These are phyloP conservation scores for Starmerella powellii DNA, from an alignment of 805 yeast genomes.

Conservation along the genomic window DNA sequence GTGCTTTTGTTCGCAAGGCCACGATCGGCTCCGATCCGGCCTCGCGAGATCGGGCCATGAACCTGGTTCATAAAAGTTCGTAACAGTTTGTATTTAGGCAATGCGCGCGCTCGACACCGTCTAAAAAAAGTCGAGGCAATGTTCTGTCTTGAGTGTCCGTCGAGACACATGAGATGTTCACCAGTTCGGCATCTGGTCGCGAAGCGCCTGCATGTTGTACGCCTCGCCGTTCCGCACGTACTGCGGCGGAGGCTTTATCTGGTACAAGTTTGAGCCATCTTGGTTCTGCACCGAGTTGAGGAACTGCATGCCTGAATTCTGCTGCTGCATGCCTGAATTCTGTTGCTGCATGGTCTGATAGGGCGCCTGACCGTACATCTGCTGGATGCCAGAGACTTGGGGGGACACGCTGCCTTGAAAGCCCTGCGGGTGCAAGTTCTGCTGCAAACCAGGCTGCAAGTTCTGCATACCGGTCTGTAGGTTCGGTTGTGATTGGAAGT, in stretches of 20 bases:
- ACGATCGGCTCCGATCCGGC: no score
- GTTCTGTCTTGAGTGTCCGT: no score
- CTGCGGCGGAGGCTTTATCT: constrained; percentile 12
- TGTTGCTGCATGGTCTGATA: neutral
- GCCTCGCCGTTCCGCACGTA: constrained; percentile 10
- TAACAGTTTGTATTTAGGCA: no score
- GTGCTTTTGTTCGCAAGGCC: no score
- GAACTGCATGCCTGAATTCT: constrained; percentile 17
- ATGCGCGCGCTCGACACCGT: no score
- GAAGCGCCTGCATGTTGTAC: constrained; percentile 17
- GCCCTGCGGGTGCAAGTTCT: no score
- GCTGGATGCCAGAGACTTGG: neutral
- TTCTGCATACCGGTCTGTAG: neutral
- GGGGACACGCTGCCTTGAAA: neutral
- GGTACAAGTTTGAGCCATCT: neutral
- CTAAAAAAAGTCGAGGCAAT: no score
- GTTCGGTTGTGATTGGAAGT: neutral
- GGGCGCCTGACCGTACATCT: neutral
- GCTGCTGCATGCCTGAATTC: constrained; percentile 3
- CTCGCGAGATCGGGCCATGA: no score
- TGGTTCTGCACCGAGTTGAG: constrained; percentile 16
- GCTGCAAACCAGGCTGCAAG: neutral
- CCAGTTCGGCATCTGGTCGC: constrained; percentile 18
- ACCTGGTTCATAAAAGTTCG: no score
- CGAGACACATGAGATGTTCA: no score